Evolutionary conservation across 352 stramenopile species (phyloP).

Genomic region (Pythium phragmiticola): DNA sequence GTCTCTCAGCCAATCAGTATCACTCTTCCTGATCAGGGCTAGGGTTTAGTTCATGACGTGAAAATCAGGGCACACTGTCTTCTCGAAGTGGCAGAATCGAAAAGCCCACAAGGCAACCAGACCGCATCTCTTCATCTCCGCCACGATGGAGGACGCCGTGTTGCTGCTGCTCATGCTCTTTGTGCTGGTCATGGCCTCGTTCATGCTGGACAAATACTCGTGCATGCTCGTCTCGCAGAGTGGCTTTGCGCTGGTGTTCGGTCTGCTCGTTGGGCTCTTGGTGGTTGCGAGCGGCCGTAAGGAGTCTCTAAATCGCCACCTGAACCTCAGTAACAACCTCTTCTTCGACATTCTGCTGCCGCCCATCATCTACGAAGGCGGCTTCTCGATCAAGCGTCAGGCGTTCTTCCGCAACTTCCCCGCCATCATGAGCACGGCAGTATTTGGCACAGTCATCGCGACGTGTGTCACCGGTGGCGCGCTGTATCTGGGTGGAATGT

Average conservation of each 20-base stretch:
- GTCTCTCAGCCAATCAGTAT: slow-evolving; percentile 9
- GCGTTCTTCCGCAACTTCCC: slow-evolving; percentile 87
- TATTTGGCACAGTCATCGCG: slow-evolving; percentile 76
- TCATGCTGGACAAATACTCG: slow-evolving; percentile 82
- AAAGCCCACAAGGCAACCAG: not conserved
- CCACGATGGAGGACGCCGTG: slow-evolving; percentile 77
- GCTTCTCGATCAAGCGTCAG: slow-evolving; percentile 83
- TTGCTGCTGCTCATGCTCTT: slow-evolving; percentile 85
- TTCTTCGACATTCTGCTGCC: slow-evolving; percentile 87
- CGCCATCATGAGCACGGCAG: slow-evolving; percentile 82
- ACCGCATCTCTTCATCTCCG: not conserved
- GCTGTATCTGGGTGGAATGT: slow-evolving; percentile 63
- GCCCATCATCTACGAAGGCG: slow-evolving; percentile 86
- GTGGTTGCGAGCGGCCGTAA: slow-evolving; percentile 68
- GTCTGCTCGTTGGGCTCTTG: slow-evolving; percentile 66
- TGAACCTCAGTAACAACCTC: slow-evolving; percentile 87
- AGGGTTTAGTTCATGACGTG: slow-evolving; percentile 3
- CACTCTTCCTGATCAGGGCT: not conserved
- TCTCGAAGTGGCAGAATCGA: slow-evolving; percentile 3
- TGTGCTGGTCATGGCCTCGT: slow-evolving; percentile 86
- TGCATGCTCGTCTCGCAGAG: slow-evolving; percentile 87
- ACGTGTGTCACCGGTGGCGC: slow-evolving; percentile 75
- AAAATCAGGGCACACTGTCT: not conserved
- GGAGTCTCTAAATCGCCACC: slow-evolving; percentile 63
- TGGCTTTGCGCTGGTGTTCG: slow-evolving; percentile 82